Evolutionary conservation across 805 yeast species (phyloP), one percentile per base, ranked within the genome.

Genomic region (Yarrowia sp.): DNA sequence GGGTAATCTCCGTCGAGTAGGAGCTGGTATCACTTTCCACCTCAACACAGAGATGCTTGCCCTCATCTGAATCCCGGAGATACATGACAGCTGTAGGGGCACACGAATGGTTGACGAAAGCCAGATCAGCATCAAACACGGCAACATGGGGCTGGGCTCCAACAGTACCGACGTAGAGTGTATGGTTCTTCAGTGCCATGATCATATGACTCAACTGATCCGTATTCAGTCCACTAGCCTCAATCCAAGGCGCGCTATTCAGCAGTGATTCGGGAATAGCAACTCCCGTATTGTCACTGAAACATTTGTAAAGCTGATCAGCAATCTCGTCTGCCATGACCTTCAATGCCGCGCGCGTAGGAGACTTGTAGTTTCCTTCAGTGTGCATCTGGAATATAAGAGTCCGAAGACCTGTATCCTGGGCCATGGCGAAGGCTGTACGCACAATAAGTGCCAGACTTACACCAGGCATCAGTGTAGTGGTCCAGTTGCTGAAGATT

Each of bases 61-160:
- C 61, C 10, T 58, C 40, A 8, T 58, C 51, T 12, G 49, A 28
- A 32, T 41, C 51, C 2, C 40, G 30, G 2, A 43, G 30, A n/a
- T 58, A 58, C 51, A 58, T 41, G 30, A 58, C 49, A 2, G 63
- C 63, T 6, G 38, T 5, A 11, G 63, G 63, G 10, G 63, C 63
- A 58, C 63, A 58, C 8, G 63, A 58, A 21, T 58, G 63, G 41
- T 58, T 58, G 63, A 58, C 12, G 11, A 41, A 58, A 6, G 63
- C 38, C 21, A 58, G 41, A 33, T 41, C 38, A 2, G 28, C 38
- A 38, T 58, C 63, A 17, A 58, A 30, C 8, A 58, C 51, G 21
- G 63, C 51, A 16, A 58, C 51, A 22, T 41, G 51, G 4, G 63
- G 63, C 1, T 58, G 63, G 1, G 51, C 49, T 14, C 63, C 63